A percentile compares a stretch with the other conserved stretches of the same genome.
Evolutionary conservation across 2,329 filamentous ascomycete genomes (phyloP).

Genomic region (Sclerotinia borealis): DNA sequence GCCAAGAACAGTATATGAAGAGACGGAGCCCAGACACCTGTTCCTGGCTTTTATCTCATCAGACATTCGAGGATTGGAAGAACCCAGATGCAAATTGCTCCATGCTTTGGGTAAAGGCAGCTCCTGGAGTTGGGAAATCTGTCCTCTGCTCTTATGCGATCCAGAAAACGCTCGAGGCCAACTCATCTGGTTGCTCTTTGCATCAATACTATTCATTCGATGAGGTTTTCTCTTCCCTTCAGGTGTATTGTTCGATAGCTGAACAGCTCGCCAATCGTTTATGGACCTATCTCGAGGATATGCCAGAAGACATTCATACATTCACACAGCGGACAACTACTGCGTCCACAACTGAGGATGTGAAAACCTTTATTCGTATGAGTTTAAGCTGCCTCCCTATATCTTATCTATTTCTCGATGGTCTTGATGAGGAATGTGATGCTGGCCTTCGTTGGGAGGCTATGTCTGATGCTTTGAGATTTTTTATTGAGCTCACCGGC

Average conservation of each 20-base stretch:
- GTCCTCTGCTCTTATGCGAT: background rate
- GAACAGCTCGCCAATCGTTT: conserved; percentile 2
- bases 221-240: background rate
- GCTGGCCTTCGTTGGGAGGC: background rate
- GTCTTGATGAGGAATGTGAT: conserved; percentile 7
- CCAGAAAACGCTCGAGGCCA: background rate
- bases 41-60: background rate
- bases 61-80: background rate
- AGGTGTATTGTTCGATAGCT: conserved; percentile 1
- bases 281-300: background rate
- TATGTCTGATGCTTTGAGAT: background rate
- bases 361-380: background rate
- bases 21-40: background rate
- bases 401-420: background rate
- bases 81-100: background rate
- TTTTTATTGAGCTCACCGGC: background rate
- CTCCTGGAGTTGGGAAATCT: background rate
- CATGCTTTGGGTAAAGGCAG: background rate
- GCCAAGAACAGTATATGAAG: background rate
- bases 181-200: background rate
- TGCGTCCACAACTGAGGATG: background rate
- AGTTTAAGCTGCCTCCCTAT: background rate
- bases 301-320: conserved; percentile 4
- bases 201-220: conserved; percentile 6
- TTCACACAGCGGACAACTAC: conserved; percentile 1